phyloP scores from a whole-genome alignment of 768 basidiomycete genomes.

The Tylopilus subfusipes region DNA sequence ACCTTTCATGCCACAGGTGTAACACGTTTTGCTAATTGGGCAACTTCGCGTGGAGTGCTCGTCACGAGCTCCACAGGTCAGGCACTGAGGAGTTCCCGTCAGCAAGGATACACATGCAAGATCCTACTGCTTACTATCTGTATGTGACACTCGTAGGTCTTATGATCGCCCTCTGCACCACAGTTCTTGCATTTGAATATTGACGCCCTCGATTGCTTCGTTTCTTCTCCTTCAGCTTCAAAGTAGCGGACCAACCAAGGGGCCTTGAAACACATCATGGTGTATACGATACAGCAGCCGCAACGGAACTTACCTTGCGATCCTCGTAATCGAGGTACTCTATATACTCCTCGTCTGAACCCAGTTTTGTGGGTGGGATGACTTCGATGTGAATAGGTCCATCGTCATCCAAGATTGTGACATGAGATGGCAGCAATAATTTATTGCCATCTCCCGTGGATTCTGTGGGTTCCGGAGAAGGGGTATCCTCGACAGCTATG shows the following conservation, averaged over 20 bases:
- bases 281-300: not conserved
- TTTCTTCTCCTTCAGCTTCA: conserved; percentile 41
- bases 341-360: conserved; percentile 62
- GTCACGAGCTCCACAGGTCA: conserved; percentile 76
- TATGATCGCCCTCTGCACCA: conserved; percentile 70
- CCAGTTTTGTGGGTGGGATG: conserved; percentile 37
- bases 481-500: conserved; percentile 25
- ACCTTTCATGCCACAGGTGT: conserved; percentile 79
- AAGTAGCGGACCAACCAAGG: conserved; percentile 60
- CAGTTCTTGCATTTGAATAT: conserved; percentile 72
- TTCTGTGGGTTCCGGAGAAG: conserved; percentile 14
- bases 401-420: conserved; percentile 44
- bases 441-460: conserved; percentile 13
- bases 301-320: conserved; percentile 43
- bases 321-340: conserved; percentile 77
- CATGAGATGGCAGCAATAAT: conserved; percentile 68
- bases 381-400: conserved; percentile 43
- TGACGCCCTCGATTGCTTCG: conserved; percentile 37
- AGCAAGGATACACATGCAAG: not conserved
- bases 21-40: conserved; percentile 79
- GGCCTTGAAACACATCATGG: conserved; percentile 35
- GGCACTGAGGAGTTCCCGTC: conserved; percentile 46
- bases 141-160: conserved; percentile 63
- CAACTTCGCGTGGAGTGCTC: conserved; percentile 77
- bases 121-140: conserved; percentile 52